phyloP scores from a whole-genome alignment of 2,329 filamentous ascomycete species.

The Tolypocladium guangdongense region DNA sequence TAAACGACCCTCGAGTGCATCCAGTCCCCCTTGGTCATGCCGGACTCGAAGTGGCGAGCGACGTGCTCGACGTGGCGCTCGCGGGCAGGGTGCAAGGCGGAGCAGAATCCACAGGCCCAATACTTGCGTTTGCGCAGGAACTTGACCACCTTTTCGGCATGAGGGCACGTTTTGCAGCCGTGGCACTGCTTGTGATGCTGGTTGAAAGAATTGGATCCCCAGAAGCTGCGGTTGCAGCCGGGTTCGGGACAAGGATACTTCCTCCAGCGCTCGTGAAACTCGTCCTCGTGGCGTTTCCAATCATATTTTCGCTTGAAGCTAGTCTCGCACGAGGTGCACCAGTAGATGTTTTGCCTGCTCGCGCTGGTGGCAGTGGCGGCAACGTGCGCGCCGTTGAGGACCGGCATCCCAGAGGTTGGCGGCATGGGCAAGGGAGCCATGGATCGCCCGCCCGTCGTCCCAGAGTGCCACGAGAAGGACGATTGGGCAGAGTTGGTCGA shows the following conservation, averaged over 20 bases:
- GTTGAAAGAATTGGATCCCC: conserved; percentile 57
- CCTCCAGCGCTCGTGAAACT: conserved; percentile 57
- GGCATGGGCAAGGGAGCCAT: conserved; percentile 26
- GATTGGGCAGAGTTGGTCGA: conserved; percentile 30
- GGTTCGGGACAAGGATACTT: conserved; percentile 56
- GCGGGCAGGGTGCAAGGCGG: conserved; percentile 48
- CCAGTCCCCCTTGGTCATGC: conserved; percentile 54
- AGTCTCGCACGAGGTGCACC: conserved; percentile 50
- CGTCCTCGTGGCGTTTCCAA: conserved; percentile 60
- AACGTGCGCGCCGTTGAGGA: conserved; percentile 21
- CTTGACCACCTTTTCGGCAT: conserved; percentile 52
- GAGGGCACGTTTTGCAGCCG: conserved; percentile 53
- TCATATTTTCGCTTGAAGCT: conserved; percentile 58
- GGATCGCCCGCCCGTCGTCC: conserved; percentile 20
- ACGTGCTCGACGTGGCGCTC: conserved; percentile 60
- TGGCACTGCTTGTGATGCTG: conserved; percentile 58
- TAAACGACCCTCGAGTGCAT: conserved; percentile 59
- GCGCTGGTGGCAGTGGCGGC: conserved; percentile 16
- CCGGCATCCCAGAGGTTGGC: conserved; percentile 15
- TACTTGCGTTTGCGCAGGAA: conserved; percentile 54
- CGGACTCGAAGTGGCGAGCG: conserved; percentile 53
- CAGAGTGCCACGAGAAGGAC: conserved; percentile 29
- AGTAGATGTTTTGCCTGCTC: conserved; percentile 37
- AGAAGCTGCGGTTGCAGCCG: conserved; percentile 55
- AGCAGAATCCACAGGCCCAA: conserved; percentile 61